Percentiles rank a stretch among this genome's conserved stretches.
These are phyloP conservation scores for Diaporthe vexans DNA, from an alignment of 2,329 filamentous ascomycete genomes.

Conservation along the genomic window DNA sequence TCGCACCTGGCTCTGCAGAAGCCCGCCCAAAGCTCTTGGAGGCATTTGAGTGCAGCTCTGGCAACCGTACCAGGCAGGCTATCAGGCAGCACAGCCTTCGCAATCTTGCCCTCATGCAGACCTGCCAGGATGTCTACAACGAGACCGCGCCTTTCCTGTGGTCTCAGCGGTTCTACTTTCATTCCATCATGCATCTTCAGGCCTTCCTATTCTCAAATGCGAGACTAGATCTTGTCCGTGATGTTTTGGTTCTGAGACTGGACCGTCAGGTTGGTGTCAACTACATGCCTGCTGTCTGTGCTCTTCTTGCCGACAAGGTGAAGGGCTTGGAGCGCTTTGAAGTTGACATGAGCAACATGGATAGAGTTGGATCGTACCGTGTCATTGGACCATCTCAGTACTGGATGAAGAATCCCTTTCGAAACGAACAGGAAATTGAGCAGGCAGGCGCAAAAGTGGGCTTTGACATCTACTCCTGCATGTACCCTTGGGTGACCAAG, in stretches of 20 bases:
- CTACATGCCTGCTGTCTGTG: background rate
- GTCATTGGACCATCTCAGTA: too few relatives aligned
- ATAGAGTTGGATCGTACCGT: rapidly evolving
- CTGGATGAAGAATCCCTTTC: background rate
- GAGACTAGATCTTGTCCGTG: background rate
- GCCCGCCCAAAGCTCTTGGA: background rate
- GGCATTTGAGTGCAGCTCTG: background rate
- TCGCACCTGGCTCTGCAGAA: background rate
- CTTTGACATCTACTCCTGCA: constrained; percentile 1
- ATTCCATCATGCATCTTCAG: background rate
- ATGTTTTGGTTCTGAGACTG: background rate
- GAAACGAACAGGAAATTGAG: background rate
- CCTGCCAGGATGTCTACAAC: background rate
- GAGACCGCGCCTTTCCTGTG: background rate
- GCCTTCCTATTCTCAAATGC: background rate
- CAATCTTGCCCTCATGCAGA: background rate
- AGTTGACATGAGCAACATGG: background rate
- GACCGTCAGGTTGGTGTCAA: background rate
- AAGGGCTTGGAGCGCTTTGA: background rate
- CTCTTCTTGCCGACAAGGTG: background rate
- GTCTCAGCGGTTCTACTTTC: background rate
- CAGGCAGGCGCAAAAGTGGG: background rate
- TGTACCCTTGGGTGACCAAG: constrained; percentile 18
- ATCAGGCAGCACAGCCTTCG: background rate
- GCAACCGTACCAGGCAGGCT: background rate